A percentile compares a stretch with the other conserved stretches of the same genome.
Evolutionary conservation across 2,329 filamentous ascomycete species (phyloP).

Genomic region (Aspergillus sojae): DNA sequence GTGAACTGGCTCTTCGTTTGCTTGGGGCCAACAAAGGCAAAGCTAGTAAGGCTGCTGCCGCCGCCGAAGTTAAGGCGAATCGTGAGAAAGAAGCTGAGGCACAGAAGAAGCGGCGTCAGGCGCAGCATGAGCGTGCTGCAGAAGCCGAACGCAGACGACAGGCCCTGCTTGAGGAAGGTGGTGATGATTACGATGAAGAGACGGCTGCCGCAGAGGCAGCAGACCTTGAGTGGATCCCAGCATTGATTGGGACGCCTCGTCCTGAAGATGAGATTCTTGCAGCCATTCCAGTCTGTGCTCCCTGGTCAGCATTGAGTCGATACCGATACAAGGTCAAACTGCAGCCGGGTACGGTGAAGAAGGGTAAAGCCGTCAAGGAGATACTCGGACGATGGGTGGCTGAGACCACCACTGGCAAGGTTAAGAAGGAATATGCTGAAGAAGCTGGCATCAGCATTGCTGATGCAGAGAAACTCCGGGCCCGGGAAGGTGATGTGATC

Average conservation of each 20-base stretch:
- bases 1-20: slow-evolving; percentile 77
- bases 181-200: slow-evolving; percentile 62
- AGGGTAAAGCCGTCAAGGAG: slow-evolving; percentile 91
- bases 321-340: slow-evolving; percentile 96
- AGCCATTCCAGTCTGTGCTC: slow-evolving; percentile 64
- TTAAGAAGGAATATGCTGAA: slow-evolving; percentile 58
- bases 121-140: slow-evolving; percentile 78
- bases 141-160: slow-evolving; percentile 65
- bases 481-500: slow-evolving; percentile 81
- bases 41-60: slow-evolving; percentile 66
- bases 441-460: slow-evolving; percentile 52
- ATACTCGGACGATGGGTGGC: slow-evolving; percentile 79
- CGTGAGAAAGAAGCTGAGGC: slow-evolving; percentile 73
- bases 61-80: slow-evolving; percentile 62
- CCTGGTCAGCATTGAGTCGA: slow-evolving; percentile 63
- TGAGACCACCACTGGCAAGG: slow-evolving; percentile 56
- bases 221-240: slow-evolving; percentile 63
- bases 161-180: slow-evolving; percentile 70
- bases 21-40: slow-evolving; percentile 66
- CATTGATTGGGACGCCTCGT: slow-evolving; percentile 73
- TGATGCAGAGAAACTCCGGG: slow-evolving; percentile 78
- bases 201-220: slow-evolving; percentile 47
- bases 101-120: slow-evolving; percentile 72
- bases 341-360: slow-evolving; percentile 86
- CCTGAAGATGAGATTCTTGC: slow-evolving; percentile 74